Percentiles rank a stretch among this genome's conserved stretches.
phyloP scores from a whole-genome alignment of 2,329 filamentous ascomycete genomes.

The Cladophialophora immunda region DNA sequence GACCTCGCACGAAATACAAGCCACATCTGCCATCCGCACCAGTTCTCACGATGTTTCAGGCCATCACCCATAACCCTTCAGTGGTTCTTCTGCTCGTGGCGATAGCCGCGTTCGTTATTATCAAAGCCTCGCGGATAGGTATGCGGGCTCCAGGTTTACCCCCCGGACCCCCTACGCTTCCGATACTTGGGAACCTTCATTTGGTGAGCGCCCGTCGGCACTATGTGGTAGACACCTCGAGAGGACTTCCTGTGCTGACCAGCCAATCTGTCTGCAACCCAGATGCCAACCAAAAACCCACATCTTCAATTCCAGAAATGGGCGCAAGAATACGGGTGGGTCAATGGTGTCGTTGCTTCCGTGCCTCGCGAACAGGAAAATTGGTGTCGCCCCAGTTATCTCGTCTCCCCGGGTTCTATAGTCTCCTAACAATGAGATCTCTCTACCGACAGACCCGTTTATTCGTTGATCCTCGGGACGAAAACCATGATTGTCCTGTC shows the following conservation, averaged over 20 bases:
- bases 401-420: not conserved
- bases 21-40: too few relatives aligned
- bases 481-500: constrained; percentile 59
- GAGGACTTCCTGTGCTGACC: not conserved
- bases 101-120: not conserved
- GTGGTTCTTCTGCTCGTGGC: not conserved
- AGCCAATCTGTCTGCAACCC: too few relatives aligned
- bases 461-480: constrained; percentile 60
- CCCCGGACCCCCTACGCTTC: constrained; percentile 61
- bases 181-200: constrained; percentile 62
- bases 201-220: too few relatives aligned
- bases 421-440: too few relatives aligned
- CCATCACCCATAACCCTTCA: too few relatives aligned
- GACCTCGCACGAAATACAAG: too few relatives aligned
- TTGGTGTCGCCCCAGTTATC: too few relatives aligned
- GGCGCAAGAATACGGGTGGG: constrained; percentile 59
- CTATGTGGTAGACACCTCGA: too few relatives aligned
- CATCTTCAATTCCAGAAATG: constrained; percentile 62
- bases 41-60: too few relatives aligned
- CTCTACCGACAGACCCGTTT: constrained; percentile 50
- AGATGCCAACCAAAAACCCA: constrained; percentile 53
- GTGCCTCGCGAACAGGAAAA: not conserved
- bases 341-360: too few relatives aligned
- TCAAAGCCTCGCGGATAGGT: constrained; percentile 38
- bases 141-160: constrained; percentile 45